A percentile compares a stretch with the other conserved stretches of the same genome.
phyloP scores from a whole-genome alignment of 2,329 filamentous ascomycete genomes.

The Arthrobotrys sphaeroides region DNA sequence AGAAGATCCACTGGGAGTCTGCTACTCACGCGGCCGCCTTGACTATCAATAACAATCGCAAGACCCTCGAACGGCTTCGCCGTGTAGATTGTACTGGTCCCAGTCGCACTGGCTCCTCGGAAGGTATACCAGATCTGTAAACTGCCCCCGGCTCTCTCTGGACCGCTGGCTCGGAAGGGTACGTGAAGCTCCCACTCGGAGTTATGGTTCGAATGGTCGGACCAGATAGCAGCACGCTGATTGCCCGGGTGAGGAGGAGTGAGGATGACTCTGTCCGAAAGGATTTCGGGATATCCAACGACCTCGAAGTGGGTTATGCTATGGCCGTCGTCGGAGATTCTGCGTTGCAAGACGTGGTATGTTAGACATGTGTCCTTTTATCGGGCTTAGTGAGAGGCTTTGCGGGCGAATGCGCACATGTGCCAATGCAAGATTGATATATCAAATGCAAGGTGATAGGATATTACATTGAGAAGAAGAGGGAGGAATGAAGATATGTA shows the following conservation, averaged over 20 bases:
- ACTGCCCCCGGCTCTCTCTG: slow-evolving; percentile 85
- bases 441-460: background rate
- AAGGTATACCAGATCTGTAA: slow-evolving; percentile 79
- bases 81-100: slow-evolving; percentile 58
- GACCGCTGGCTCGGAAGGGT: slow-evolving; percentile 85
- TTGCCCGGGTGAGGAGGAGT: slow-evolving; percentile 89
- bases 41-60: slow-evolving; percentile 83
- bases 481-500: background rate
- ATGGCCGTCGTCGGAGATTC: slow-evolving; percentile 72
- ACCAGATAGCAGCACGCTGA: slow-evolving; percentile 84
- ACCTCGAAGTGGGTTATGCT: slow-evolving; percentile 68
- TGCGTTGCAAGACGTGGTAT: slow-evolving; percentile 59
- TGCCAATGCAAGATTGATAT: background rate
- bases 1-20: too few relatives aligned
- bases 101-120: slow-evolving; percentile 66
- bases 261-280: slow-evolving; percentile 90
- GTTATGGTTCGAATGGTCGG: slow-evolving; percentile 70
- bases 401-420: too few relatives aligned
- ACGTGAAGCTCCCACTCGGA: slow-evolving; percentile 83
- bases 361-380: slow-evolving; percentile 44
- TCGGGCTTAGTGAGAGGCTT: slow-evolving; percentile 1
- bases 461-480: background rate
- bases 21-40: slow-evolving; percentile 71
- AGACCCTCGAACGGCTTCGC: slow-evolving; percentile 79
- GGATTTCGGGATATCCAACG: slow-evolving; percentile 70